Evolutionary conservation across 495 filamentous ascomycete species (phyloP), one percentile per base, ranked within the genome.

Genomic region (Elasticomyces elasticus): DNA sequence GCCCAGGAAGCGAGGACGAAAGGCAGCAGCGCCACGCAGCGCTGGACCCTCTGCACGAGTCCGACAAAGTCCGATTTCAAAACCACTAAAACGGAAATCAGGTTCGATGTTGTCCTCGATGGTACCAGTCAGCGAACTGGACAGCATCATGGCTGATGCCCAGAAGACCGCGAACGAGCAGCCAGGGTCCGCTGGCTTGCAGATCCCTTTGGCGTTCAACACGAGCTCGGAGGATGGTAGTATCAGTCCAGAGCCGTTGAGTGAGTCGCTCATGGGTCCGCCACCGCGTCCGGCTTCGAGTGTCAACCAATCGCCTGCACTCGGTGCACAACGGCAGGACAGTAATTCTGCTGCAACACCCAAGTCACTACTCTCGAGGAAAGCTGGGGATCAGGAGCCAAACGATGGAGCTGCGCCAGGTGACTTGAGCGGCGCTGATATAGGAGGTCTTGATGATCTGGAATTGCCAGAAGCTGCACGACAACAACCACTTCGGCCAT

Each of bases 61-160:
- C 26, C 82, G 85, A 50, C 86, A 91, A 66, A 94, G 88, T 2
- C 89, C 91, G 1, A 89, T 87, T 35, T 83, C 87, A 31, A 94
- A 91, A 64, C 83, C 89, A 0, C 76, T 85, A 54, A 71, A 69
- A 49, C 79, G 82, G 53, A 78, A 79, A 64, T 83, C 79, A 55
- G 76, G 78, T 9, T 50, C 33, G n/a, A 63, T 63, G 44, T 45
- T 66, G 3, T 57, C 62, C 2, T 62, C 64, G 2, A 33, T 55
- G 20, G 52, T 74, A 24, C 59, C 44, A 47, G 66, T 48, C 42
- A 69, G 60, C 53, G 70, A 60, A 53, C 65, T 62, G 46, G 61
- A 47, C 51, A 61, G 51, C 17, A 61, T 60, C 52, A 70, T 59
- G 51, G 69, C 51, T 51, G 64, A 64, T 51, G 56, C 70, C 30